phyloP scores from a whole-genome alignment of 768 basidiomycete species.

The Lentinula edodes region DNA sequence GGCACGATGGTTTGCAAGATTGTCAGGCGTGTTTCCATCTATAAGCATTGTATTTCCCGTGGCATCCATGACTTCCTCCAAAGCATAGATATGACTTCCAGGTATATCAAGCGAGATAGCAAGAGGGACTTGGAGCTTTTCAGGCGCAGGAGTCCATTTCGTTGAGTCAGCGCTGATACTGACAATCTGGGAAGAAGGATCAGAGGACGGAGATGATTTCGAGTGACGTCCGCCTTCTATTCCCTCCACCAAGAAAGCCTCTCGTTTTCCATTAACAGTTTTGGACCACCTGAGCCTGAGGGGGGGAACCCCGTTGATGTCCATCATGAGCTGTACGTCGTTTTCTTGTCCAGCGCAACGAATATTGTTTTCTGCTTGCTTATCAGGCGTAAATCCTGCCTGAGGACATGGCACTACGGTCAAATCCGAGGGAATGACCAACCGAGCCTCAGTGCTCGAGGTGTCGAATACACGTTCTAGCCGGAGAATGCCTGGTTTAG shows the following conservation, averaged over 20 bases:
- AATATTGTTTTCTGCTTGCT: slow-evolving; percentile 33
- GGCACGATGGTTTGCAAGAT: slow-evolving; percentile 36
- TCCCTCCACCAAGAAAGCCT: slow-evolving; percentile 78
- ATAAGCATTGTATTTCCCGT: slow-evolving; percentile 69
- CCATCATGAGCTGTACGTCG: slow-evolving; percentile 51
- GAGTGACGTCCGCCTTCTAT: slow-evolving; percentile 57
- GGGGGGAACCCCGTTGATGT: slow-evolving; percentile 70
- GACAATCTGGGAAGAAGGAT: neutral
- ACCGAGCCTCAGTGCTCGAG: slow-evolving; percentile 65
- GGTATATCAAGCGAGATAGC: slow-evolving; percentile 55
- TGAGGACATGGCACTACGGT: slow-evolving; percentile 79
- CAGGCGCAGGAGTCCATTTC: slow-evolving; percentile 29
- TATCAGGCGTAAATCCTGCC: slow-evolving; percentile 56
- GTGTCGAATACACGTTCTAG: slow-evolving; percentile 71
- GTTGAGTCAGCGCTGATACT: slow-evolving; percentile 8
- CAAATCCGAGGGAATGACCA: slow-evolving; percentile 59
- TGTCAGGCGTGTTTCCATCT: slow-evolving; percentile 16
- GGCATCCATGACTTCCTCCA: slow-evolving; percentile 81
- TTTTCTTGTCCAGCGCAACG: slow-evolving; percentile 68
- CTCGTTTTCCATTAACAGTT: slow-evolving; percentile 57
- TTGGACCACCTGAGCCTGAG: slow-evolving; percentile 75
- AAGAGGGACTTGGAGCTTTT: slow-evolving; percentile 64
- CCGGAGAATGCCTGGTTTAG: slow-evolving; percentile 68
- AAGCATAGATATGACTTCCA: slow-evolving; percentile 65
- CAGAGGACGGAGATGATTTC: slow-evolving; percentile 17